phyloP scores from a whole-genome alignment of 129 eudicot genomes.

The Erigeron canadensis region DNA sequence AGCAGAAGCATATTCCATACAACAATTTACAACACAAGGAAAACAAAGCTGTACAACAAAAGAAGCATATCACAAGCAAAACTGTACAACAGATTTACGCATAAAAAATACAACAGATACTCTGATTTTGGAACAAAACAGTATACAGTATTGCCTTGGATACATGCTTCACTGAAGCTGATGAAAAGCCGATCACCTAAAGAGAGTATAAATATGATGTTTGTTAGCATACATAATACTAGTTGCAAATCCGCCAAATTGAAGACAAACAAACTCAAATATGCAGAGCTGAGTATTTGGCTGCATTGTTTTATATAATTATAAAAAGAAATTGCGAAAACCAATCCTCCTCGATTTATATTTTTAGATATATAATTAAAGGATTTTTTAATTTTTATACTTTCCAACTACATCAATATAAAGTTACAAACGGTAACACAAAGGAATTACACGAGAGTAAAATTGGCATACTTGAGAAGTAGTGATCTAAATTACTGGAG shows the following conservation, averaged over 20 bases:
- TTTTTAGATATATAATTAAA: background rate
- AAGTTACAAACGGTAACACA: background rate
- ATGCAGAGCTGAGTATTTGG: background rate
- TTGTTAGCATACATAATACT: background rate
- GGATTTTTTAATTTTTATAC: no score
- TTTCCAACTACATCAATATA: background rate
- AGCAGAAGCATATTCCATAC: conserved; percentile 5
- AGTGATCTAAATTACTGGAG: no score
- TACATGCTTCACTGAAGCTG: conserved; percentile 17
- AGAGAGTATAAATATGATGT: background rate
- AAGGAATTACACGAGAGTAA: background rate
- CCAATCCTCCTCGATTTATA: background rate
- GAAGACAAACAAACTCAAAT: background rate
- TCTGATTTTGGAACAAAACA: conserved; percentile 13
- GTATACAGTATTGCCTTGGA: background rate
- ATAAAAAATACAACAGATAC: conserved; percentile 11
- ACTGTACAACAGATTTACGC: conserved; percentile 12
- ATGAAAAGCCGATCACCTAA: background rate
- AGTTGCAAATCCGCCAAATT: background rate
- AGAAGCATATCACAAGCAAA: background rate
- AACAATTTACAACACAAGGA: background rate
- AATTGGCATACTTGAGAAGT: no score
- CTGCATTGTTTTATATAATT: background rate
- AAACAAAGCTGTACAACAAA: background rate
- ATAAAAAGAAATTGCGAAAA: background rate